Evolutionary conservation across 805 yeast genomes (phyloP).

Genomic region (Candida sakaeoensis): DNA sequence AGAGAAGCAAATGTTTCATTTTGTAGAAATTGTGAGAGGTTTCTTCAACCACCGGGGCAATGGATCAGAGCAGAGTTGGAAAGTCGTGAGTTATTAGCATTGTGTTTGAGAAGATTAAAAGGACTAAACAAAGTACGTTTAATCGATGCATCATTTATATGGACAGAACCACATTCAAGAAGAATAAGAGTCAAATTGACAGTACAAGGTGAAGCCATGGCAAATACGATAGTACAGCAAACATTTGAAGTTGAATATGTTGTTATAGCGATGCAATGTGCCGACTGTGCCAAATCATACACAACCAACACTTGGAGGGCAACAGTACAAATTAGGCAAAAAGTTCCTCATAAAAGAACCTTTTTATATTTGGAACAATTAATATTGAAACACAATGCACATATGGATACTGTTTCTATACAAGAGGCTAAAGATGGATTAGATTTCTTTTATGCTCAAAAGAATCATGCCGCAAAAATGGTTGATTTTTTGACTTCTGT

Average conservation of each 20-base stretch:
- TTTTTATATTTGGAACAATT: slow-evolving; percentile 93
- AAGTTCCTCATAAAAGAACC: slow-evolving; percentile 95
- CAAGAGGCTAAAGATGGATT: slow-evolving; percentile 92
- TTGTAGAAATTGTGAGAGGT: slow-evolving; percentile 96
- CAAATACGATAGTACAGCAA: slow-evolving; percentile 89
- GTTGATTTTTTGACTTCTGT: slow-evolving; percentile 82
- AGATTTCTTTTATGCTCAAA: slow-evolving; percentile 86
- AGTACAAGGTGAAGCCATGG: slow-evolving; percentile 95
- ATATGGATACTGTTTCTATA: slow-evolving; percentile 87
- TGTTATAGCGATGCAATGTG: slow-evolving; percentile 94
- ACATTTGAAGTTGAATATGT: slow-evolving; percentile 90
- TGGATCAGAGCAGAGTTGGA: slow-evolving; percentile 92
- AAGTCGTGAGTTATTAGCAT: slow-evolving; percentile 86
- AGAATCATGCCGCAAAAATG: slow-evolving; percentile 92
- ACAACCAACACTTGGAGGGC: slow-evolving; percentile 99
- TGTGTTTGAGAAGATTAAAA: slow-evolving; percentile 81
- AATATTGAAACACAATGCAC: slow-evolving; percentile 89
- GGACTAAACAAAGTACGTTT: slow-evolving; percentile 84
- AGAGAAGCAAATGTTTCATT: slow-evolving; percentile 91
- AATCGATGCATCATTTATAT: slow-evolving; percentile 89
- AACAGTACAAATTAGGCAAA: slow-evolving; percentile 94
- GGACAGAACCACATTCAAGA: slow-evolving; percentile 99
- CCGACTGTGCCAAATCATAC: slow-evolving; percentile 96
- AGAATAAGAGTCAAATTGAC: slow-evolving; percentile 88
- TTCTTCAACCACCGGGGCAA: slow-evolving; percentile 88